A percentile compares a stretch with the other conserved stretches of the same genome.
These are phyloP conservation scores for Calcarisporium arbuscula DNA, from an alignment of 2,329 filamentous ascomycete species.

Conservation along the genomic window DNA sequence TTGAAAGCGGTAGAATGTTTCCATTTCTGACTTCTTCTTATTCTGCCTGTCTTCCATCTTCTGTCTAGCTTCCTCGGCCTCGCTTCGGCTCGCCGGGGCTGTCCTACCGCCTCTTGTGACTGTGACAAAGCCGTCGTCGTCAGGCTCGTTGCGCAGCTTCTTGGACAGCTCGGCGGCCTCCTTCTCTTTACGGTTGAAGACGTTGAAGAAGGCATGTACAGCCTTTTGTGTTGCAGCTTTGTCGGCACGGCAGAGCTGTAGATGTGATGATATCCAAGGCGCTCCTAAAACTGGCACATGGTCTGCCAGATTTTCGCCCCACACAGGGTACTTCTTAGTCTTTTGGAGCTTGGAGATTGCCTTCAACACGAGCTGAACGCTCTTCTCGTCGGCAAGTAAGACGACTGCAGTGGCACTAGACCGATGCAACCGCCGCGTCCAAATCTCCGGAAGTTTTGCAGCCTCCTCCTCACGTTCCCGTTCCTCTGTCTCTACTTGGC, in stretches of 20 bases:
- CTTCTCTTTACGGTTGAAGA: constrained; percentile 68
- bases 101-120: constrained; percentile 72
- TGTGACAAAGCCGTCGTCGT: constrained; percentile 93
- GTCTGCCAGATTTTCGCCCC: constrained; percentile 58
- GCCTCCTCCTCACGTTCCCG: constrained; percentile 49
- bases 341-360: constrained; percentile 59
- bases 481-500: constrained; percentile 49
- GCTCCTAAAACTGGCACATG: constrained; percentile 53
- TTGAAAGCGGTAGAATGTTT: constrained; percentile 82
- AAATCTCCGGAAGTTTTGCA: constrained; percentile 61
- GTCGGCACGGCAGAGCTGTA: constrained; percentile 65
- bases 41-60: constrained; percentile 58
- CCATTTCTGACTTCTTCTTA: constrained; percentile 56
- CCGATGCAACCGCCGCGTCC: constrained; percentile 62
- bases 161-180: constrained; percentile 57
- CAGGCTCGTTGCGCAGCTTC: constrained; percentile 68
- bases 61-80: constrained; percentile 53
- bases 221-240: constrained; percentile 59
- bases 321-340: constrained; percentile 56
- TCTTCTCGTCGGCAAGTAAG: constrained; percentile 75
- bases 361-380: constrained; percentile 70
- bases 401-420: constrained; percentile 78
- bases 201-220: constrained; percentile 79
- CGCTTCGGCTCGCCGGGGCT: constrained; percentile 68
- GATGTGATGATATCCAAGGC: constrained; percentile 57